These are phyloP conservation scores for Orbilia blumenaviensis DNA, from an alignment of 2,329 filamentous ascomycete genomes.

Conservation along the genomic window DNA sequence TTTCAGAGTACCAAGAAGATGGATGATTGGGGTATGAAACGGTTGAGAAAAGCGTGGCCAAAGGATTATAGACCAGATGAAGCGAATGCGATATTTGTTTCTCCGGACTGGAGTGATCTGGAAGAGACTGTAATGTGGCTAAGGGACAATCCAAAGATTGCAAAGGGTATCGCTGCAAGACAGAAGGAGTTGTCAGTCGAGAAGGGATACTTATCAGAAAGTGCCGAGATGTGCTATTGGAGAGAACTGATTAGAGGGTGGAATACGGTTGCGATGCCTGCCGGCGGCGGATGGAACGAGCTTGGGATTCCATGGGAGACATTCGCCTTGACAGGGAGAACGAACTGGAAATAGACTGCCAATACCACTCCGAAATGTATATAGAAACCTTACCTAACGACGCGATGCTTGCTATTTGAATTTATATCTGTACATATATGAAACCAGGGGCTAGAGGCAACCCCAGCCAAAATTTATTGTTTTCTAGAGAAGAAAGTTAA, in stretches of 20 bases:
- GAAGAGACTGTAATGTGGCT: slow-evolving; percentile 64
- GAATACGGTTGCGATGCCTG: slow-evolving; percentile 61
- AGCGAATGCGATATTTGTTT: slow-evolving; percentile 66
- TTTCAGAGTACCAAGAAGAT: slow-evolving; percentile 51
- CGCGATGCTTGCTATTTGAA: neutral
- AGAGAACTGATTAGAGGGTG: slow-evolving; percentile 65
- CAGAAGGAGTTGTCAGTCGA: slow-evolving; percentile 64
- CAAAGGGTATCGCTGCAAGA: slow-evolving; percentile 63
- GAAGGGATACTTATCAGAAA: slow-evolving; percentile 64
- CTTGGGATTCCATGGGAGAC: slow-evolving; percentile 35
- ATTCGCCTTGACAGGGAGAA: slow-evolving; percentile 27
- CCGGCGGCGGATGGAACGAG: slow-evolving; percentile 59
- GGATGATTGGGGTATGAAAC: slow-evolving; percentile 24
- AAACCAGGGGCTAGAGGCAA: no score
- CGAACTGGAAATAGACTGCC: neutral
- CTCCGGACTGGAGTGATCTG: slow-evolving; percentile 66
- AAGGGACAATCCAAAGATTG: slow-evolving; percentile 61
- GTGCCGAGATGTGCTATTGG: slow-evolving; percentile 68
- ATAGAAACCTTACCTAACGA: neutral
- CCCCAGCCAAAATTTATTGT: no score
- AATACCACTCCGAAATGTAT: neutral
- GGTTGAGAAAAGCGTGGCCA: slow-evolving; percentile 61
- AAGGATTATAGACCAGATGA: slow-evolving; percentile 59
- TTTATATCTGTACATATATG: neutral
- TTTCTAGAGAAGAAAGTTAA: no score